A percentile compares a stretch with the other conserved stretches of the same genome.
Conservation (phyloP, 352 stramenopile species). For the Phytophthora litchii region DNA sequence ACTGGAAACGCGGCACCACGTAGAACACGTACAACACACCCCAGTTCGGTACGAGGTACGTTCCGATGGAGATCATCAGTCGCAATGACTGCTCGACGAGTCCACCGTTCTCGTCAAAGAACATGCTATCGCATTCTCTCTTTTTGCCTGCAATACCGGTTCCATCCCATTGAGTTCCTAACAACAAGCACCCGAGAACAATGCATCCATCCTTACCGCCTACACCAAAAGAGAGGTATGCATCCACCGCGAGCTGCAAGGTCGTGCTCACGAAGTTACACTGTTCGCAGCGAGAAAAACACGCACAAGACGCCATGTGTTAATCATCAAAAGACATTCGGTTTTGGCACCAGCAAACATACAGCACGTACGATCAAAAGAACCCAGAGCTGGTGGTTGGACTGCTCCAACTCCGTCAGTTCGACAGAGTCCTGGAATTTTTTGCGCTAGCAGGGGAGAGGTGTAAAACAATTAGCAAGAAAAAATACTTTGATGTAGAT, state of each 20-base stretch:
- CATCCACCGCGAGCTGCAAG: slow-evolving; percentile 61
- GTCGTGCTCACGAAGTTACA: slow-evolving; percentile 70
- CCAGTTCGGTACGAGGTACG: slow-evolving; percentile 70
- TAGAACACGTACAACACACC: slow-evolving; percentile 78
- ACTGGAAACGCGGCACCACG: slow-evolving; percentile 67
- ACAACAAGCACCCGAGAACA: not conserved
- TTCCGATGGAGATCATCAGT: slow-evolving; percentile 53
- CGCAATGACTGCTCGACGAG: slow-evolving; percentile 62
- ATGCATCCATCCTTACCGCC: slow-evolving; percentile 35
- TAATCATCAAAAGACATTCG: slow-evolving; percentile 5
- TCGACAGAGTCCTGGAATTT: slow-evolving; percentile 46
- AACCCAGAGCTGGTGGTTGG: slow-evolving; percentile 70
- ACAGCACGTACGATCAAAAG: slow-evolving; percentile 57
- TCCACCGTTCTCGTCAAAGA: slow-evolving; percentile 68
- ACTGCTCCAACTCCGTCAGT: slow-evolving; percentile 64
- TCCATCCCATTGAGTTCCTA: not conserved
- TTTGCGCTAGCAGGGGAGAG: slow-evolving; percentile 20
- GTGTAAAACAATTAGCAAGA: not conserved
- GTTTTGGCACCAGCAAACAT: not conserved
- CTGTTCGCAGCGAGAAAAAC: slow-evolving; percentile 25
- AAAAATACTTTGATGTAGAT: not conserved
- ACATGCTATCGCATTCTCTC: slow-evolving; percentile 66
- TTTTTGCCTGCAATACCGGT: slow-evolving; percentile 27
- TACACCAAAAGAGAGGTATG: slow-evolving; percentile 65
- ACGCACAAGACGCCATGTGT: not conserved